phyloP scores from a whole-genome alignment of 306 rosid species.

The Cajanus cajan region DNA sequence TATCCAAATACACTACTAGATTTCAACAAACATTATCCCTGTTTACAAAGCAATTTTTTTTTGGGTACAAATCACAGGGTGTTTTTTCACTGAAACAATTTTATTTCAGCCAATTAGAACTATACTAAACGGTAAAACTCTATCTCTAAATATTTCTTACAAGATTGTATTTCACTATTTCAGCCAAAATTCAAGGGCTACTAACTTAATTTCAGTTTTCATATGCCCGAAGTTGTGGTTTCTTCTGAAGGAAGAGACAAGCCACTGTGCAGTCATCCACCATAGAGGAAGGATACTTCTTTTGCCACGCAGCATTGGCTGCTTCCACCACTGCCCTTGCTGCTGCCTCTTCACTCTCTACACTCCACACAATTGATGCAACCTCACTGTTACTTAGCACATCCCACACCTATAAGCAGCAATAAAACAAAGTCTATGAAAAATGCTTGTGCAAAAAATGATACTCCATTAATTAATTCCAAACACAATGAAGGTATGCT shows the following conservation, averaged over 20 bases:
- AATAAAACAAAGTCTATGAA: background rate
- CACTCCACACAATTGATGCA: constrained; percentile 59
- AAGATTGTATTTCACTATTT: too few species aligned
- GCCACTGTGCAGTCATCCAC: constrained; percentile 62
- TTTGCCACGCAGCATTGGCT: constrained; percentile 56
- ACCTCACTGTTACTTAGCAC: constrained; percentile 63
- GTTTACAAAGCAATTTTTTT: too few species aligned
- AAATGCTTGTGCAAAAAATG: background rate
- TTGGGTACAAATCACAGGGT: too few species aligned
- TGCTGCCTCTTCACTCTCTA: constrained; percentile 49
- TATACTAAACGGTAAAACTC: too few species aligned
- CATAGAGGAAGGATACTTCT: constrained; percentile 46
- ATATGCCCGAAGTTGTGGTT: background rate
- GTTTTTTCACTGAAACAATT: too few species aligned
- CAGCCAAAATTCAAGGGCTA: background rate
- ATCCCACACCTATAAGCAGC: constrained; percentile 62
- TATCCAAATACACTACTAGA: too few species aligned
- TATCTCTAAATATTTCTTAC: too few species aligned
- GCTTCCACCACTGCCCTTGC: constrained; percentile 62
- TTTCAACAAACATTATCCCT: too few species aligned
- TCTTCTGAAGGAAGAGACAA: constrained; percentile 53
- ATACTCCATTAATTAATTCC: too few species aligned
- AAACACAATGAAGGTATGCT: too few species aligned
- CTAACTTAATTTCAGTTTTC: background rate
- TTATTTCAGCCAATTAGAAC: too few species aligned